A percentile compares a stretch with the other conserved stretches of the same genome.
Conservation (phyloP, 169 alveolate genomes). For the Eimeria necatrix region DNA sequence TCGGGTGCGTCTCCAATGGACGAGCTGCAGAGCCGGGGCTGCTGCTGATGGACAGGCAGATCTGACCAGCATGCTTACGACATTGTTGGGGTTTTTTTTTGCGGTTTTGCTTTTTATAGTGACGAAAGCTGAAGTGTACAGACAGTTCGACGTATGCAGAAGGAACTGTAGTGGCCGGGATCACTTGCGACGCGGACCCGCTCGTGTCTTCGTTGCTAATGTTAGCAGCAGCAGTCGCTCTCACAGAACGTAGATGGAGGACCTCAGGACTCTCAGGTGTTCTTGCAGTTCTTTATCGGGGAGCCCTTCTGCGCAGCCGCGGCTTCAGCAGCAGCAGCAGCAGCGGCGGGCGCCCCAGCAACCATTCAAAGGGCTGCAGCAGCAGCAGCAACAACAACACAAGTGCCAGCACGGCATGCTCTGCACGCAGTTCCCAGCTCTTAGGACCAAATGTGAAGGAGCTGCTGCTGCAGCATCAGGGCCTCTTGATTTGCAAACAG, state of each 20-base stretch:
- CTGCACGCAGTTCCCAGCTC: not conserved
- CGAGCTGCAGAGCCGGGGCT: no score
- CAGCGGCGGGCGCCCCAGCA: conserved; percentile 4
- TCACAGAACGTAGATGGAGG: not conserved
- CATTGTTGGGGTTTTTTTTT: not conserved
- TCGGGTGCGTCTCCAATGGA: no score
- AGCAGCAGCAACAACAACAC: not conserved
- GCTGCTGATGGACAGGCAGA: no score
- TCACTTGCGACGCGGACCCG: no score
- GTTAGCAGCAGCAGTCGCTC: not conserved
- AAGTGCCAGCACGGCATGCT: not conserved
- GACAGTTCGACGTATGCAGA: not conserved
- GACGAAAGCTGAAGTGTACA: not conserved
- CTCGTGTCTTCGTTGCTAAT: not conserved
- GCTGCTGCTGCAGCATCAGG: not conserved
- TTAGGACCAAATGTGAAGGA: not conserved
- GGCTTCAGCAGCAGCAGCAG: conserved; percentile 26
- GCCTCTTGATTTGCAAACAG: no score
- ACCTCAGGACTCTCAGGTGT: not conserved
- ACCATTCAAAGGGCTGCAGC: not conserved
- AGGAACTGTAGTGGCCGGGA: no score
- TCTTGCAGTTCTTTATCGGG: not conserved
- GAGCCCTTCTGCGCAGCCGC: not conserved
- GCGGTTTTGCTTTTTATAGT: not conserved
- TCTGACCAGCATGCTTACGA: no score